Conservation (phyloP, 495 filamentous ascomycete species). For the Penicillium simplicissimum region DNA sequence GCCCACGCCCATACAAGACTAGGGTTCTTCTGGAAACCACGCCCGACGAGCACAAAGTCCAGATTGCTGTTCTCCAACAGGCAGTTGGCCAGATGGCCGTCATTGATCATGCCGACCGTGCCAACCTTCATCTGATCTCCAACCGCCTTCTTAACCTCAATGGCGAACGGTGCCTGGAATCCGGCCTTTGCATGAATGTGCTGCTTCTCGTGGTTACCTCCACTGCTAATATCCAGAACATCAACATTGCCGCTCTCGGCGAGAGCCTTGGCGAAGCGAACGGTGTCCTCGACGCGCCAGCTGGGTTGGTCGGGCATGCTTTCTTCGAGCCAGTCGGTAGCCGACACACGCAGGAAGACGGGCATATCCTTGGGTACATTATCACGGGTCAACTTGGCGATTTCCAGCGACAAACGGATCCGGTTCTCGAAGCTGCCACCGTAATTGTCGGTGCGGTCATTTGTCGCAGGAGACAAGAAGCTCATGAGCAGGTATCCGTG, state of each 20-base stretch:
- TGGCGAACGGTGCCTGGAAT: constrained; percentile 65
- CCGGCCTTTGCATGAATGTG: constrained; percentile 55
- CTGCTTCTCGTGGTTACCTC: constrained; percentile 58
- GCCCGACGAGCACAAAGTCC: constrained; percentile 61
- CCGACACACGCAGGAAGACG: constrained; percentile 60
- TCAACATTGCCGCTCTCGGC: constrained; percentile 57
- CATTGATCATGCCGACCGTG: constrained; percentile 63
- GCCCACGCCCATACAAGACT: constrained; percentile 68
- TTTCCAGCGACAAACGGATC: constrained; percentile 55
- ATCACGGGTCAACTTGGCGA: constrained; percentile 53
- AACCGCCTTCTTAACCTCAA: constrained; percentile 58
- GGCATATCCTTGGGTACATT: constrained; percentile 63
- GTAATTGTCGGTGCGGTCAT: constrained; percentile 61
- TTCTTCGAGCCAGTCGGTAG: constrained; percentile 61
- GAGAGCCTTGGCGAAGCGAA: constrained; percentile 53
- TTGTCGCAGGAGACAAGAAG: constrained; percentile 63
- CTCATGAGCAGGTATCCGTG: constrained; percentile 65
- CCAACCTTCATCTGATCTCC: constrained; percentile 58
- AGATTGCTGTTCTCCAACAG: constrained; percentile 55
- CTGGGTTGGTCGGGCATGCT: constrained; percentile 42
- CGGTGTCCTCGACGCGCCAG: constrained; percentile 59
- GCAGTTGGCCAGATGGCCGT: constrained; percentile 55
- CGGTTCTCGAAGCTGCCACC: constrained; percentile 65
- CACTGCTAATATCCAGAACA: constrained; percentile 63
- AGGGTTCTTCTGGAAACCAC: constrained; percentile 70